Conservation (phyloP, 2,329 filamentous ascomycete species). For the Ophiocordyceps camponoti-floridani region DNA sequence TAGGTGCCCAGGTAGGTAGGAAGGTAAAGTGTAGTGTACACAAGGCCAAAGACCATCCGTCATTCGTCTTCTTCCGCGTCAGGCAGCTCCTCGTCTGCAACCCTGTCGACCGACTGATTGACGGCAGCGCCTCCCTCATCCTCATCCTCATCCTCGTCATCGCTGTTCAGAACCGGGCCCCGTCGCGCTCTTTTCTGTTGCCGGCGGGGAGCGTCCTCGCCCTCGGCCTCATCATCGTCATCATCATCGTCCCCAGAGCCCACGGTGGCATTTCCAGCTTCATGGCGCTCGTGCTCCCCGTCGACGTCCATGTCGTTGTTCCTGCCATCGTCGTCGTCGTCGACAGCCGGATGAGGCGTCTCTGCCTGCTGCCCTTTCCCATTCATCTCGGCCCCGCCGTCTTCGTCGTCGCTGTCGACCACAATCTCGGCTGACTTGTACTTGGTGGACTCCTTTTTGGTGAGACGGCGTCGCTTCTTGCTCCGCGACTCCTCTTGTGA, state of each 20-base stretch:
- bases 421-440: slow-evolving; percentile 79
- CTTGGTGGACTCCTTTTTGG: slow-evolving; percentile 36
- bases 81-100: slow-evolving; percentile 19
- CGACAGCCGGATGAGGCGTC: slow-evolving; percentile 26
- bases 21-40: too few relatives aligned
- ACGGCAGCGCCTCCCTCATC: slow-evolving; percentile 10
- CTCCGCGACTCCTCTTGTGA: slow-evolving; percentile 25
- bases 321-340: slow-evolving; percentile 21
- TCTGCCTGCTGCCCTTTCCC: slow-evolving; percentile 16
- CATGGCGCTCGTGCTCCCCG: slow-evolving; percentile 16
- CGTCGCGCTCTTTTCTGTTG: slow-evolving; percentile 28
- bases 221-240: slow-evolving; percentile 30
- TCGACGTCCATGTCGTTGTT: slow-evolving; percentile 3
- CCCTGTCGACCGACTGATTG: too few relatives aligned
- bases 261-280: slow-evolving; percentile 13
- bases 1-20: too few relatives aligned
- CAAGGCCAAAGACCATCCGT: background rate
- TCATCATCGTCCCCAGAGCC: slow-evolving; percentile 26
- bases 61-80: slow-evolving; percentile 16
- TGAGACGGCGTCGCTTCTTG: slow-evolving; percentile 44
- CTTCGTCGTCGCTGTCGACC: slow-evolving; percentile 54
- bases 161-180: slow-evolving; percentile 34
- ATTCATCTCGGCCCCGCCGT: slow-evolving; percentile 25
- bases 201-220: slow-evolving; percentile 16
- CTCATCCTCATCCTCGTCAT: slow-evolving; percentile 23